These are phyloP conservation scores for Trichocladium antarcticum DNA, from an alignment of 495 filamentous ascomycete genomes.

Conservation along the genomic window DNA sequence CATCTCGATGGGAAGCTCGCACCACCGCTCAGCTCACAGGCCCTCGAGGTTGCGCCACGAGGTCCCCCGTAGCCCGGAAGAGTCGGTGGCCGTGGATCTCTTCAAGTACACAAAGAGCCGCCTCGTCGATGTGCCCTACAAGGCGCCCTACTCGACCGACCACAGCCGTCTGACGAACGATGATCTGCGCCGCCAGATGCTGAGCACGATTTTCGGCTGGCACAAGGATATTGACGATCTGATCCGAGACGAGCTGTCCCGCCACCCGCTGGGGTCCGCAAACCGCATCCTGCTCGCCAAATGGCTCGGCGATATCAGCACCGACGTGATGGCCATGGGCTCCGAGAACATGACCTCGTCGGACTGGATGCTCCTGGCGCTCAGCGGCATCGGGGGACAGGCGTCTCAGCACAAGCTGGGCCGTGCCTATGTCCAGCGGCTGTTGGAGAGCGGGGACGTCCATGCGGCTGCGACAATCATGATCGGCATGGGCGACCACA, in stretches of 20 bases:
- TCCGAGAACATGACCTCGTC: slow-evolving; percentile 75
- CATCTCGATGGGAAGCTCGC: slow-evolving; percentile 49
- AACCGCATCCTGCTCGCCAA: slow-evolving; percentile 71
- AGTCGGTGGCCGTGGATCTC: slow-evolving; percentile 49
- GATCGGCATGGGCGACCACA: slow-evolving; percentile 80
- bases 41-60: slow-evolving; percentile 74
- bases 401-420: slow-evolving; percentile 81
- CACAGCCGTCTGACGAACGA: slow-evolving; percentile 62
- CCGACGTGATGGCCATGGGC: slow-evolving; percentile 67
- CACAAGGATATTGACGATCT: slow-evolving; percentile 72
- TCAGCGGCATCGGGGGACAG: slow-evolving; percentile 74
- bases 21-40: slow-evolving; percentile 48
- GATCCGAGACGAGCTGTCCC: slow-evolving; percentile 74
- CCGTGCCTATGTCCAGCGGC: slow-evolving; percentile 80
- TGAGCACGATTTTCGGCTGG: slow-evolving; percentile 93
- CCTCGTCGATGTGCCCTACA: slow-evolving; percentile 69
- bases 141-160: slow-evolving; percentile 50
- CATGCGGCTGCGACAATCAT: slow-evolving; percentile 86
- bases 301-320: slow-evolving; percentile 81
- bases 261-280: slow-evolving; percentile 60
- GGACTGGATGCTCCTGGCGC: slow-evolving; percentile 93
- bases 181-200: slow-evolving; percentile 81
- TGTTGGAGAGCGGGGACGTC: slow-evolving; percentile 81
- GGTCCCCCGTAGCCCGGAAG: slow-evolving; percentile 54
- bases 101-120: slow-evolving; percentile 59